Percentiles rank a stretch among this genome's conserved stretches.
Evolutionary conservation across 306 rosid genomes (phyloP).

Genomic region (Cercis canadensis): DNA sequence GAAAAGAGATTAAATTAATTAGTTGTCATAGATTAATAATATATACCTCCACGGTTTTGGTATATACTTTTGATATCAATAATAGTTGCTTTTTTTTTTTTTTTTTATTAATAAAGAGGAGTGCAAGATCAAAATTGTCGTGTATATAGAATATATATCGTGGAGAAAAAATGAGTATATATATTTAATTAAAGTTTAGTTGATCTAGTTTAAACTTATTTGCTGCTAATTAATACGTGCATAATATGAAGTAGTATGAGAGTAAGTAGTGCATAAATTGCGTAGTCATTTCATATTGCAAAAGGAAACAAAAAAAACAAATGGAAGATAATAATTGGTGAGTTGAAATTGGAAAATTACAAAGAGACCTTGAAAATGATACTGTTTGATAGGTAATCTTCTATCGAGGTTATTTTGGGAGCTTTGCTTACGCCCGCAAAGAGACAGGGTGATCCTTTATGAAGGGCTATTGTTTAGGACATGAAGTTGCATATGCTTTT

Average conservation of each 20-base stretch:
- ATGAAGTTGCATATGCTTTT: conserved; percentile 5
- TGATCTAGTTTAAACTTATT: too few species aligned
- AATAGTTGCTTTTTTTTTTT: background rate
- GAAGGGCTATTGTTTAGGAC: conserved; percentile 6
- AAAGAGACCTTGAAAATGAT: too few species aligned
- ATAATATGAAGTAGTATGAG: too few species aligned
- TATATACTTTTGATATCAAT: conserved; percentile 2
- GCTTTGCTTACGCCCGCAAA: conserved; percentile 30
- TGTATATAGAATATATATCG: too few species aligned
- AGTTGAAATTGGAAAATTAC: too few species aligned
- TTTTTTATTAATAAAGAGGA: background rate
- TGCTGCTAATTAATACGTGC: too few species aligned
- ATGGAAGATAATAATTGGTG: too few species aligned
- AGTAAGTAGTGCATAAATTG: too few species aligned
- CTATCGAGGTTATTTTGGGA: background rate
- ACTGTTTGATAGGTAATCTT: background rate
- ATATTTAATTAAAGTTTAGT: too few species aligned
- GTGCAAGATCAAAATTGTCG: background rate
- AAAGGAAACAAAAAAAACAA: too few species aligned
- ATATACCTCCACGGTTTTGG: background rate
- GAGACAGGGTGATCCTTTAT: conserved; percentile 42
- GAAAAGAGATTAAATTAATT: conserved; percentile 25
- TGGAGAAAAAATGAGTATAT: too few species aligned
- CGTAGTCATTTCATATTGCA: too few species aligned
- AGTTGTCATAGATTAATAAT: conserved; percentile 5